phyloP scores from a whole-genome alignment of 2,329 filamentous ascomycete genomes.

The Corynespora cassiicola region DNA sequence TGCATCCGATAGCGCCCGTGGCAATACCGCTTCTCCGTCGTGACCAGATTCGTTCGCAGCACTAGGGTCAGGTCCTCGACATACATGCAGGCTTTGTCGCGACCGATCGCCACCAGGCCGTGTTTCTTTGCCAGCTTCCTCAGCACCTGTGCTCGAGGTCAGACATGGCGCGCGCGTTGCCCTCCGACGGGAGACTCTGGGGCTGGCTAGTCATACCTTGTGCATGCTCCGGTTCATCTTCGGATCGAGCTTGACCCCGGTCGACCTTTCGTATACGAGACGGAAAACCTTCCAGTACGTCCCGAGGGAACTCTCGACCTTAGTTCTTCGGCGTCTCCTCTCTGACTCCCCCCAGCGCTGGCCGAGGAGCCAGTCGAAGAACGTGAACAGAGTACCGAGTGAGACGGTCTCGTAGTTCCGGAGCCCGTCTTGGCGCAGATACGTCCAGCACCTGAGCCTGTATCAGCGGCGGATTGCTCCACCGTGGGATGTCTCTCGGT shows the following conservation, averaged over 20 bases:
- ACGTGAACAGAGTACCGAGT: constrained; percentile 15
- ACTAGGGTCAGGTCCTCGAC: constrained; percentile 18
- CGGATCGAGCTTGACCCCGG: constrained; percentile 14
- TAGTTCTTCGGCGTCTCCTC: constrained; percentile 19
- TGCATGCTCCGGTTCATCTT: constrained; percentile 18
- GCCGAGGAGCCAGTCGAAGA: constrained; percentile 23
- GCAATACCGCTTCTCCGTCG: constrained; percentile 18
- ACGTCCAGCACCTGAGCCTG: constrained; percentile 18
- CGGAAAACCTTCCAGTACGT: constrained; percentile 24
- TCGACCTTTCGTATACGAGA: constrained; percentile 21
- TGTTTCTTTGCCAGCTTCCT: constrained; percentile 18
- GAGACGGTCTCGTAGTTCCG: constrained; percentile 12
- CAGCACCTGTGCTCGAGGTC: constrained; percentile 10
- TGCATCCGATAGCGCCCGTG: constrained; percentile 21
- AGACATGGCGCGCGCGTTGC: constrained; percentile 8
- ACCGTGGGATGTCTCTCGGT: no score
- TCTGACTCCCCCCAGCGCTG: constrained; percentile 11
- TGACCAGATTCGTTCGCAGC: constrained; percentile 25
- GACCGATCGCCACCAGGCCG: constrained; percentile 8
- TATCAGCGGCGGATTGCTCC: no score
- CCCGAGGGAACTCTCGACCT: constrained; percentile 16
- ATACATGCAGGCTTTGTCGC: constrained; percentile 14
- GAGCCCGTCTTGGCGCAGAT: constrained; percentile 12
- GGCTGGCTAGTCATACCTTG: constrained; percentile 8
- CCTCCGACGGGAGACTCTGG: neutral